These are phyloP conservation scores for Coemansia sp. DNA, from an alignment of 192 early-diverging fungal genomes.

Conservation along the genomic window DNA sequence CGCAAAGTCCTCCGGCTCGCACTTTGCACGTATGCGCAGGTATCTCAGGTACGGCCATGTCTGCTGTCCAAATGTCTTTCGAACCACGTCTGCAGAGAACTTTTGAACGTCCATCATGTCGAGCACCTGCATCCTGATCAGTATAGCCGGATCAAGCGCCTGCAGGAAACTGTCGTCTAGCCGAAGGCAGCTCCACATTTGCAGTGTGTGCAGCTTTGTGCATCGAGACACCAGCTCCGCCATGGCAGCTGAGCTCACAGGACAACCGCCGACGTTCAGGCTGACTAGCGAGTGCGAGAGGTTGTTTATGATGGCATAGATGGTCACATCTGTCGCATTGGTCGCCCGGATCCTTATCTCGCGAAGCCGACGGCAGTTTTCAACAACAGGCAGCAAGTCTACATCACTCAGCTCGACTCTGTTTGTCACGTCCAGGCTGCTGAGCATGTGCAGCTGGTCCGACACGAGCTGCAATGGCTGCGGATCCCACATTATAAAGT, in stretches of 20 bases:
- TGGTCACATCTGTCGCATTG: constrained; percentile 43
- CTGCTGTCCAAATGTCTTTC: constrained; percentile 38
- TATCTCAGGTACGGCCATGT: constrained; percentile 45
- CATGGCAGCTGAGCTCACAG: constrained; percentile 48
- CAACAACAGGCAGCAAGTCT: constrained; percentile 44
- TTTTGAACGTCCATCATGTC: constrained; percentile 53
- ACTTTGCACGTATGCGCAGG: constrained; percentile 43
- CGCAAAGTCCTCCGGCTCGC: constrained; percentile 32
- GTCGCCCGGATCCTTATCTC: constrained; percentile 46
- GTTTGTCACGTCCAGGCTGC: constrained; percentile 46
- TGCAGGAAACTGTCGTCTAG: constrained; percentile 46
- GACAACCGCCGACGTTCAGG: constrained; percentile 49
- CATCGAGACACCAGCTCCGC: constrained; percentile 41
- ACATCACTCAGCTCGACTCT: constrained; percentile 48
- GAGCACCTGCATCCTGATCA: constrained; percentile 40
- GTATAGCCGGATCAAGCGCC: constrained; percentile 27
- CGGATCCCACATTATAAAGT: constrained; percentile 55
- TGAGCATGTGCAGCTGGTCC: constrained; percentile 36
- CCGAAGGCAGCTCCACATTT: constrained; percentile 47
- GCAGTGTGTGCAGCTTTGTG: constrained; percentile 28
- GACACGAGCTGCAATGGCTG: constrained; percentile 42
- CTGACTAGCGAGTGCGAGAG: constrained; percentile 33
- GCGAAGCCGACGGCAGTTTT: constrained; percentile 36
- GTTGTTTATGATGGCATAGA: constrained; percentile 30
- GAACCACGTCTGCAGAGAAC: constrained; percentile 38